A percentile compares a stretch with the other conserved stretches of the same genome.
These are phyloP conservation scores for Lentinula guzmanii DNA, from an alignment of 768 basidiomycete species.

Conservation along the genomic window DNA sequence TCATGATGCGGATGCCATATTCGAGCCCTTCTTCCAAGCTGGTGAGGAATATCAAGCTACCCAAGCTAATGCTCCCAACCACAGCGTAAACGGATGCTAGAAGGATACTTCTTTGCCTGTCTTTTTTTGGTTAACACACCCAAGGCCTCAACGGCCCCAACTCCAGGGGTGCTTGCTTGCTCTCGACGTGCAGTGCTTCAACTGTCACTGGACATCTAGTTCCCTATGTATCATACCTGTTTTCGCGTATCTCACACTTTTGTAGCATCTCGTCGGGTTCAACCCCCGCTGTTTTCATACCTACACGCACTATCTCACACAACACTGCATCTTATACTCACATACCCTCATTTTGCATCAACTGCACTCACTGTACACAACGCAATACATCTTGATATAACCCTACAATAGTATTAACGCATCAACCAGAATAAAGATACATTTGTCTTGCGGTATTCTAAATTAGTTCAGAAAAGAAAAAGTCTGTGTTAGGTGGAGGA, in stretches of 20 bases:
- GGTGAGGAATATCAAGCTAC: constrained; percentile 52
- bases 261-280: constrained; percentile 61
- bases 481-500: constrained; percentile 75
- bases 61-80: constrained; percentile 34
- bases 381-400: not conserved
- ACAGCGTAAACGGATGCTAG: constrained; percentile 21
- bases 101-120: not conserved
- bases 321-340: constrained; percentile 10
- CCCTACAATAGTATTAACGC: not conserved
- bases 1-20: constrained; percentile 79
- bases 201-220: not conserved
- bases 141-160: constrained; percentile 1
- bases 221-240: constrained; percentile 2
- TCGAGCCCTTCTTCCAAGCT: constrained; percentile 77
- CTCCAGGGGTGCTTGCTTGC: constrained; percentile 7
- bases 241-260: constrained; percentile 19
- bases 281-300: constrained; percentile 66
- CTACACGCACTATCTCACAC: not conserved
- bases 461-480: constrained; percentile 72
- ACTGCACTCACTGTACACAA: constrained; percentile 19
- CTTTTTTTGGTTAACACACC: not conserved
- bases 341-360: constrained; percentile 18
- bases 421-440: not conserved
- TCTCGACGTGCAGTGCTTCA: not conserved
- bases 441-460: not conserved